Evolutionary conservation across 2,329 filamentous ascomycete species (phyloP), one percentile per base, ranked within the genome.

Genomic region (Decorospora gaudefroyi): DNA sequence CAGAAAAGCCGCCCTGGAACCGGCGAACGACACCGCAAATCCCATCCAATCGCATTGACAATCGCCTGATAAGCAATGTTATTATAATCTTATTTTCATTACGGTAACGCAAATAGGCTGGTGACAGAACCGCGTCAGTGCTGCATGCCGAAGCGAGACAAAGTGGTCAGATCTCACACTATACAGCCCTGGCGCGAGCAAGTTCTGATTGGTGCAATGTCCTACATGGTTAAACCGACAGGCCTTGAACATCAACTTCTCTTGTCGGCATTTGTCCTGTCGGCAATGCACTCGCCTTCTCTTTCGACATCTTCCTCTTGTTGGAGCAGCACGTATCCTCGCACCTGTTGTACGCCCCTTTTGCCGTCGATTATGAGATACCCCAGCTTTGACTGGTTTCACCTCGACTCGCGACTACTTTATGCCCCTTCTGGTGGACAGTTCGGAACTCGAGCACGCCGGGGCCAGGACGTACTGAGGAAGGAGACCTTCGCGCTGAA

Each of bases 91-190:
- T 21, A 31, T 38, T 50, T 29, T 36, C 39, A 28, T 25, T 26
- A 21, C 31, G 32, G 48, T 52, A 46, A 44, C 49, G 42, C 37
- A 33, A 48, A 59, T 43, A 48, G 50, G 39, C 45, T 53, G 51
- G 44, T 53, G 41, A 44, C 35, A 27, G 32, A 23, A 21, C 34
- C 12, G 25, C 41, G 36, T 22, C n/a, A 23, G 21, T 23, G 21
- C 10, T 23, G 38, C 46, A 54, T 45, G 42, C 37, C 47, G 18
- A 33, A 29, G 38, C 56, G 53, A 56, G 36, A 55, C 51, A 36
- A 38, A 43, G 48, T 46, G 42, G 47, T 55, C 44, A 37, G 42
- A 51, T 44, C 45, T 33, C 30, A 29, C 31, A 17, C 39, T 34
- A 27, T 22, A 11, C 23, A 50, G 28, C 35, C 21, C 11, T 44